Base-by-base conservation (phyloP, 352 stramenopile species). In the Pseudoperonospora humuli region DNA sequence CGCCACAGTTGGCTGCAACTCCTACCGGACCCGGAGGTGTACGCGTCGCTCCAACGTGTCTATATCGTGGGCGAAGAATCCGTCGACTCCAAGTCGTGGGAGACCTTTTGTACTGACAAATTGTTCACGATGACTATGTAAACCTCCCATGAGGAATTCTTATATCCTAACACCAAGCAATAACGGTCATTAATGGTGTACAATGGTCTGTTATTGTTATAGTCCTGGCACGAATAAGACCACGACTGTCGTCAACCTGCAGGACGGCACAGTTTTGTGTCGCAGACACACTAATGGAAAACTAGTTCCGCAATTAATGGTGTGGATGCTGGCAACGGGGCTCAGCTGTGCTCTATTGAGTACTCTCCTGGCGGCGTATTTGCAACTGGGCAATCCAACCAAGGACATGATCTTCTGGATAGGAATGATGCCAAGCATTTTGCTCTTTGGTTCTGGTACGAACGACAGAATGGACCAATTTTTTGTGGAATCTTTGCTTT, bases 1-100 rank as follows among this genome's bases (percentile, higher is more conserved):
- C 67, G 73, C 7, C 64, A 57, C 23, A 59, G 75, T 39, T 90
- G 78, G 78, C 60, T 90, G 39, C 33, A 72, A 29, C 74, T 88
- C 37, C 15, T 24, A 24, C 57, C 69, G 19, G 61, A 68, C 9
- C 67, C 68, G 33, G 59, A 66, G 19, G 50, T 73, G 20, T 45
- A 66, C n/a, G 75, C 71, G 10, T 80, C 75, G 9, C 75, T 90
- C 31, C 70, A 61, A 50, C 51, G 55, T n/a, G 35, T 90, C 25
- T 64, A 65, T 29, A 48, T 87, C 8, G 26, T 50, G 13, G 47
- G 40, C 27, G 69, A 72, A 27, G 52, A 32, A 43, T 52, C 66
- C 13, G 64, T 58, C 18, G 42, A 67, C 42, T 70, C 65, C 7
- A 47, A 73, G 18, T 67, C 72, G 10, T 89, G 76, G 76, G 18